Percentiles rank a stretch among this genome's conserved stretches.
phyloP scores from a whole-genome alignment of 495 filamentous ascomycete genomes.

The Lepraria neglecta region DNA sequence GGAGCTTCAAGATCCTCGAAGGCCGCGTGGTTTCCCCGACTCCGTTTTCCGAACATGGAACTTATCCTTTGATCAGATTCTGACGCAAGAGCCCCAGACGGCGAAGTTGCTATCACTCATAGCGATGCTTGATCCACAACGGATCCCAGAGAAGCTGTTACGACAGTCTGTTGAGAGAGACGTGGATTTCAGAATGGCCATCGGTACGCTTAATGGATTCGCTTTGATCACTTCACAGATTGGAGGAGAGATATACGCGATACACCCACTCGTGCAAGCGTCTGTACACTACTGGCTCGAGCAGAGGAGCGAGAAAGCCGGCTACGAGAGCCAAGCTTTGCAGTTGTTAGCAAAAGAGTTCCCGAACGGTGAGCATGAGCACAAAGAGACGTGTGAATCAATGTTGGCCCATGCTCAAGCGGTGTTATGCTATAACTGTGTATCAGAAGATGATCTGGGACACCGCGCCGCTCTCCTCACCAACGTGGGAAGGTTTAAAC shows the following conservation, averaged over 20 bases:
- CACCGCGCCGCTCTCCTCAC: too few species aligned
- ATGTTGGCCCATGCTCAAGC: conserved; percentile 9
- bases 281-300: too few species aligned
- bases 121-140: neutral
- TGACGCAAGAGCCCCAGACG: neutral
- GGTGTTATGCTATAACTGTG: conserved; percentile 4
- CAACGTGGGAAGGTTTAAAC: too few species aligned
- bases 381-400: conserved; percentile 7
- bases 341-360: conserved; percentile 8
- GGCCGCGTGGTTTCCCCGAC: too few species aligned
- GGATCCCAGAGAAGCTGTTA: neutral
- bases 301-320: neutral
- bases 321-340: conserved; percentile 7
- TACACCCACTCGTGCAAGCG: conserved; percentile 3
- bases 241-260: conserved; percentile 8
- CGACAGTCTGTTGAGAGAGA: neutral
- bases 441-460: too few species aligned
- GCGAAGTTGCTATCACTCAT: neutral
- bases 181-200: neutral
- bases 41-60: too few species aligned
- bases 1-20: too few species aligned
- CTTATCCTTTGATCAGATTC: too few species aligned
- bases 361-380: conserved; percentile 6
- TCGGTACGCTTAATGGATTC: neutral
- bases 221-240: neutral